Percentiles rank a stretch among this genome's conserved stretches.
Evolutionary conservation across 768 basidiomycete species (phyloP).

Genomic region (Lactarius vividus): DNA sequence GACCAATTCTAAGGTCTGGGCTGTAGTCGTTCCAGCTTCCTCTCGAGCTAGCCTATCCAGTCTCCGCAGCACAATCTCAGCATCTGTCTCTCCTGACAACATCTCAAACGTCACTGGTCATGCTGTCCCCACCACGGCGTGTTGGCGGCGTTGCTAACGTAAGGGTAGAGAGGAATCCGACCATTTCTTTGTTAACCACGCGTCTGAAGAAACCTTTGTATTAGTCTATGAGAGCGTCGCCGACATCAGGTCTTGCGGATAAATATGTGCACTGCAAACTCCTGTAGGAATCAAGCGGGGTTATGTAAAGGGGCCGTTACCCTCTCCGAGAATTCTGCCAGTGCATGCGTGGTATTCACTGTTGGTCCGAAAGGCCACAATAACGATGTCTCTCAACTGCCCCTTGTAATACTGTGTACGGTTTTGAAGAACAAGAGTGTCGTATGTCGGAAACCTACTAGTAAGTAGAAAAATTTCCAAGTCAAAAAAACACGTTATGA

Average conservation of each 20-base stretch:
- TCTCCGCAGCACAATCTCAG: background rate
- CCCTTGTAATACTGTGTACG: background rate
- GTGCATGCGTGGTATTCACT: background rate
- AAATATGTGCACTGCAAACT: background rate
- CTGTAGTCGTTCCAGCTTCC: background rate
- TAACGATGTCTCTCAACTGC: background rate
- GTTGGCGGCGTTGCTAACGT: background rate
- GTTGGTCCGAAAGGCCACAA: background rate
- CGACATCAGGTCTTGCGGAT: background rate
- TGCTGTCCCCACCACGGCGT: background rate
- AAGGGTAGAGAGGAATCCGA: background rate
- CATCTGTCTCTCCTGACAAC: background rate
- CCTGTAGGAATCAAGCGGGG: background rate
- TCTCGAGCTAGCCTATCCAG: background rate
- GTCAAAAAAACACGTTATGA: background rate
- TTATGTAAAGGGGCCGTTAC: background rate
- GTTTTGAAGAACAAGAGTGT: background rate
- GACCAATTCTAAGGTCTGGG: background rate
- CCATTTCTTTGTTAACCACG: background rate
- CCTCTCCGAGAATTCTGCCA: background rate
- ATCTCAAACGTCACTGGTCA: background rate
- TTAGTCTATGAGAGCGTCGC: background rate
- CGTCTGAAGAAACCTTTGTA: background rate
- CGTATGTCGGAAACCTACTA: background rate
- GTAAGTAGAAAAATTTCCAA: background rate